Conservation (phyloP, 768 basidiomycete genomes). For the Mycena rebaudengoi region DNA sequence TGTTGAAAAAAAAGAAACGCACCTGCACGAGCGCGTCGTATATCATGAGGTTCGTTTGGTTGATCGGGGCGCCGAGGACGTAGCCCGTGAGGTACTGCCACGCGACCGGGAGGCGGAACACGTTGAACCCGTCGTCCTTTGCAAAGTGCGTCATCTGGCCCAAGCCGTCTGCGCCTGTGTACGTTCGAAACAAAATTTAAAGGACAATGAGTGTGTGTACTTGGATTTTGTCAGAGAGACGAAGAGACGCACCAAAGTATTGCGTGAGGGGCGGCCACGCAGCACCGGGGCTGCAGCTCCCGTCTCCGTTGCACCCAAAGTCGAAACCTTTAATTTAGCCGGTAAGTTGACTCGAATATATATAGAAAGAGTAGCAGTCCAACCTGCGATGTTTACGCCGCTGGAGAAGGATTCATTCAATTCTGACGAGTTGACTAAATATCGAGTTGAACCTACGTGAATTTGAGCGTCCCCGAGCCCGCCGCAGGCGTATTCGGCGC, state of each 20-base stretch:
- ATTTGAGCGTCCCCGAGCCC: conserved; percentile 42
- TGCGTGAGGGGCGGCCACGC: conserved; percentile 56
- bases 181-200: neutral
- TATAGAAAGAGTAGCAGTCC: neutral
- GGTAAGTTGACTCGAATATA: neutral
- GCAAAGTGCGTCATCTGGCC: conserved; percentile 74
- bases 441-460: conserved; percentile 38
- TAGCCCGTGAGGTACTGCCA: conserved; percentile 63
- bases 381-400: conserved; percentile 58
- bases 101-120: conserved; percentile 66
- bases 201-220: neutral
- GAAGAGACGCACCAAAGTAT: conserved; percentile 45
- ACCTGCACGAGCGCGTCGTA: conserved; percentile 64
- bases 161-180: conserved; percentile 48
- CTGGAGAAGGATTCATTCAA: neutral
- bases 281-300: conserved; percentile 46
- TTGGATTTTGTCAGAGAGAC: neutral
- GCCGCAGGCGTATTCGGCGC: conserved; percentile 32
- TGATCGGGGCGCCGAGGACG: conserved; percentile 48
- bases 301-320: conserved; percentile 58
- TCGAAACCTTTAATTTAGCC: conserved; percentile 65
- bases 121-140: conserved; percentile 60
- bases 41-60: conserved; percentile 52
- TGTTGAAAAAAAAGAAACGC: neutral
- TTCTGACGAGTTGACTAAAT: neutral